Conservation (phyloP, 257 asterid genomes). For the Forsythia suspensa region DNA sequence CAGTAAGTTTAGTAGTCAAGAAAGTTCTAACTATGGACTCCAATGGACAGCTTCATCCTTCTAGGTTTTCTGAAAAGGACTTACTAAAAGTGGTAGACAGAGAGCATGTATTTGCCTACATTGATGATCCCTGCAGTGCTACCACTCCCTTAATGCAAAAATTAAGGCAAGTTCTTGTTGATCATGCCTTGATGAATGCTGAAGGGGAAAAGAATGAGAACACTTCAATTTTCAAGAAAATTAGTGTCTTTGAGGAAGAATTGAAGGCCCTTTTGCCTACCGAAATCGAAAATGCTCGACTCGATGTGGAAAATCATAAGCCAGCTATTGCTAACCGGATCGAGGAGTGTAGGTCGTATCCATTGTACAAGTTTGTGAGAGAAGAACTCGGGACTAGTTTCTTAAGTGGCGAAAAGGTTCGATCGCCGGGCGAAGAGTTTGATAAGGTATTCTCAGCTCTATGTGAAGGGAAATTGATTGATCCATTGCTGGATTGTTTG, state of each 20-base stretch:
- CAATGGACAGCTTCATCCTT: conserved; percentile 20
- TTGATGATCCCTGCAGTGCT: conserved; percentile 26
- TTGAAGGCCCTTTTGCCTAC: conserved; percentile 16
- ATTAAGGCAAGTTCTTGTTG: conserved; percentile 26
- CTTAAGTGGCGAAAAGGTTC: conserved; percentile 17
- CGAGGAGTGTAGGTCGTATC: conserved; percentile 19
- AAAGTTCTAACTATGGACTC: neutral
- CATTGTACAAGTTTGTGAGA: conserved; percentile 19
- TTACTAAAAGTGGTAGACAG: conserved; percentile 20
- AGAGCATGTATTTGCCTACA: conserved; percentile 24
- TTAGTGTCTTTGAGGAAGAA: conserved; percentile 25
- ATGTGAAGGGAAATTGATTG: conserved; percentile 23
- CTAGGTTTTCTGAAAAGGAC: conserved; percentile 16
- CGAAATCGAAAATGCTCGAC: conserved; percentile 16
- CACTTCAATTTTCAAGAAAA: conserved; percentile 24
- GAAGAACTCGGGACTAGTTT: conserved; percentile 14
- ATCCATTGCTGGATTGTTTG: conserved; percentile 29
- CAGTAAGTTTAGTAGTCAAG: conserved; percentile 15
- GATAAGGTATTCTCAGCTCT: conserved; percentile 26
- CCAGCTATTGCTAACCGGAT: conserved; percentile 16
- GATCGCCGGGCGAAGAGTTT: conserved; percentile 26
- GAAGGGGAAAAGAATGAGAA: conserved; percentile 12
- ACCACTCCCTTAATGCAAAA: conserved; percentile 24
- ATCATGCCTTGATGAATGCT: conserved; percentile 17
- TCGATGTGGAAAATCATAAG: conserved; percentile 6